Evolutionary conservation across 2,329 filamentous ascomycete genomes (phyloP), one percentile per base, ranked within the genome.

Genomic region (Delphinella strobiligena): DNA sequence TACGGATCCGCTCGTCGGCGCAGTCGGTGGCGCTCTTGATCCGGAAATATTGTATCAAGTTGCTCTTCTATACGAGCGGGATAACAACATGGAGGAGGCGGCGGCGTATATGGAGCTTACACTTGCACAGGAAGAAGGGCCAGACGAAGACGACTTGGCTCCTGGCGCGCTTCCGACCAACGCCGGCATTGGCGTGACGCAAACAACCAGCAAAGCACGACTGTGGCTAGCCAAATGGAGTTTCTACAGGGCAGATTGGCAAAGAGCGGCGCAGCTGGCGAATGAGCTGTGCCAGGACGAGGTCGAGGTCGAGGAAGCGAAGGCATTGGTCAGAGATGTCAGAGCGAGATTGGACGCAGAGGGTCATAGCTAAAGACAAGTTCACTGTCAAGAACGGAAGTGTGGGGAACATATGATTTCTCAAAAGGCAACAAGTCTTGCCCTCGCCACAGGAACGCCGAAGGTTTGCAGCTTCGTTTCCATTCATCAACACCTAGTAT

Each of bases 101-200:
- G 84, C 84, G 22, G 78, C 81, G 0, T 98, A 94, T 60, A 96
- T 98, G 91, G 89, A 96, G 60, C 74, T 96, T 43, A 93, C 86
- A 30, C 71, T 98, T 12, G 84, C 87, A 12, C 91, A 96, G 55
- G 91, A 98, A 58, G 83, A 88, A 34, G 88, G 87, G 0, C 47
- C 63, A 14, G 62, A 69, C 3, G 60, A 59, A 4, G 55, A 59
- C n/a, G 53, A 54, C 10, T 18, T 40, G 18, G 30, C 36, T 12
- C 36, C 22, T 2, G 61, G 59, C 4, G 51, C 50, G 2, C 60
- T 52, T 11, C 47, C 47, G 5, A 58, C 55, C 5, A 50, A 49
- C 5, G 58, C 54, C 7, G 75, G 86, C 0, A 85, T 85, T 0
- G 89, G 89, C 0, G 88, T 95, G 1, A 96, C 89, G 5, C 78